These are phyloP conservation scores for Moringa oleifera DNA, from an alignment of 345 rosid genomes.

Conservation along the genomic window DNA sequence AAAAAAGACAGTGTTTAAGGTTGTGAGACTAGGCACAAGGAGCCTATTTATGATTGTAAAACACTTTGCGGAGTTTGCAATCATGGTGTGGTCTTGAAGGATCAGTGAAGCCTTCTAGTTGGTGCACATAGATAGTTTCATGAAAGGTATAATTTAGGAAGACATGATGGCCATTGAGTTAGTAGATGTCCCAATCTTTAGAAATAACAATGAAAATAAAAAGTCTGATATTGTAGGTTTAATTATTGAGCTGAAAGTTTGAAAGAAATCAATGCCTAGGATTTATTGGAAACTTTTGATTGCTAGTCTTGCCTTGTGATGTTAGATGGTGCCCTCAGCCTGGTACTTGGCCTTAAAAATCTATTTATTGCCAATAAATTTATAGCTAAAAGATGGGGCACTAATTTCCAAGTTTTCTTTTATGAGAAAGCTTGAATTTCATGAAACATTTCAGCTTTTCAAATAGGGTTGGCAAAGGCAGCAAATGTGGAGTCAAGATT, in stretches of 20 bases:
- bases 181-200: not conserved
- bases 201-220: not conserved
- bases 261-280: not conserved
- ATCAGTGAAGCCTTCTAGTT: not conserved
- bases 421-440: too few relatives aligned
- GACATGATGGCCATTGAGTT: too few relatives aligned
- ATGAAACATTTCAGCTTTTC: too few relatives aligned
- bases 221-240: not conserved
- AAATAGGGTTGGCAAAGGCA: too few relatives aligned
- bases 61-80: not conserved
- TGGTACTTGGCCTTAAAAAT: too few relatives aligned
- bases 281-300: not conserved
- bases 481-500: too few relatives aligned
- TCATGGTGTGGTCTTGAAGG: not conserved
- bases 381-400: too few relatives aligned
- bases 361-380: too few relatives aligned
- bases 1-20: not conserved
- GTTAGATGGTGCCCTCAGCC: too few relatives aligned
- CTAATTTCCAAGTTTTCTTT: too few relatives aligned
- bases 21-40: not conserved
- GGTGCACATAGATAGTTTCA: not conserved
- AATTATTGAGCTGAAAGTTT: not conserved
- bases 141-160: not conserved
- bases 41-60: not conserved
- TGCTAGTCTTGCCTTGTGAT: not conserved